Base-by-base conservation (phyloP, 768 basidiomycete species). In the Pleurotus djamor region DNA sequence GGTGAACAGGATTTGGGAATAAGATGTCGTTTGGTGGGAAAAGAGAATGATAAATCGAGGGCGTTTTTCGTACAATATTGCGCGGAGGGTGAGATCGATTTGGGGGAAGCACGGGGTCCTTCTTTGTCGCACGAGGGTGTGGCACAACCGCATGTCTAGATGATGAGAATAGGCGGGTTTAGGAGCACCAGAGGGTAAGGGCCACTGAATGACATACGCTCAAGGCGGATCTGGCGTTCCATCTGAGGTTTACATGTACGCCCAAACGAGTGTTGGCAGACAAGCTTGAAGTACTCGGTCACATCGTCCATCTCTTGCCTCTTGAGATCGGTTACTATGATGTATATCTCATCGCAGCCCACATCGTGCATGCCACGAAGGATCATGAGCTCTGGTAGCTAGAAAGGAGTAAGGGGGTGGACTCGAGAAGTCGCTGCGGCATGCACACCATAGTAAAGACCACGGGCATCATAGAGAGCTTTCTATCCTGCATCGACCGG, bases 51-150 rank as follows among this genome's bases (percentile, higher is more conserved):
- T 76, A 70, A 91, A 91, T 38, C 86, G 89, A 4, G 89, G 89
- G 52, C 79, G 81, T 67, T 90, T 90, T 71, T 91, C 89, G 74
- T 85, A 80, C 3, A 91, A 77, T 64, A 91, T 86, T 10, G 89
- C 88, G 41, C 89, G 87, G 56, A 91, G 78, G 37, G 85, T 84
- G 60, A 91, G 81, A 72, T 91, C 89, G 72, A 91, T 88, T 71
- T 91, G 89, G 4, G 89, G 89, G 70, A 91, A 90, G 70, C 89
- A 91, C 0, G 89, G 89, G 4, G 83, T 86, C n/a, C 89, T 83
- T 36, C 83, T 83, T 66, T 89, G 86, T 47, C 83, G 82, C 59
- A 84, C 80, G 55, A 91, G 77, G 8, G 83, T 82, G 66, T 89
- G 87, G 59, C 77, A 83, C 48, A 91, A 72, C 28, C 85, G 85